Evolutionary conservation across 164 flowering plant species (phyloP).

Genomic region (grape (Vitis vinifera)): ASM3070453v1 NC_081809.1:18885001-18885500

Average conservation of each 20-base stretch:
- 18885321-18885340: conserved; percentile 43
- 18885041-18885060: too few species aligned
- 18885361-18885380: conserved; percentile 75
- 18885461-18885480: conserved; percentile 5
- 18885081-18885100: too few species aligned
- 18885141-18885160: too few species aligned
- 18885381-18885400: conserved; percentile 37
- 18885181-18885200: not conserved
- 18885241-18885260: conserved; percentile 94
- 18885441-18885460: conserved; percentile 17
- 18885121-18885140: too few species aligned
- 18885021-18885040: too few species aligned
- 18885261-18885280: conserved; percentile 94
- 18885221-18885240: conserved; percentile 98
- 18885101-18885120: too few species aligned
- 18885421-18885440: conserved; percentile 4
- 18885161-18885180: not conserved
- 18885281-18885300: conserved; percentile 98
- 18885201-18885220: conserved; percentile 36
- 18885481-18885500: conserved; percentile 13
- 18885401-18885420: conserved; percentile 8
- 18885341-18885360: conserved; percentile 93
- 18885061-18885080: too few species aligned
- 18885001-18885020: too few species aligned
- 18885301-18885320: conserved; percentile 69